These are phyloP conservation scores for Taxillus chinensis DNA, from an alignment of 164 flowering plant genomes.

Conservation along the genomic window DNA sequence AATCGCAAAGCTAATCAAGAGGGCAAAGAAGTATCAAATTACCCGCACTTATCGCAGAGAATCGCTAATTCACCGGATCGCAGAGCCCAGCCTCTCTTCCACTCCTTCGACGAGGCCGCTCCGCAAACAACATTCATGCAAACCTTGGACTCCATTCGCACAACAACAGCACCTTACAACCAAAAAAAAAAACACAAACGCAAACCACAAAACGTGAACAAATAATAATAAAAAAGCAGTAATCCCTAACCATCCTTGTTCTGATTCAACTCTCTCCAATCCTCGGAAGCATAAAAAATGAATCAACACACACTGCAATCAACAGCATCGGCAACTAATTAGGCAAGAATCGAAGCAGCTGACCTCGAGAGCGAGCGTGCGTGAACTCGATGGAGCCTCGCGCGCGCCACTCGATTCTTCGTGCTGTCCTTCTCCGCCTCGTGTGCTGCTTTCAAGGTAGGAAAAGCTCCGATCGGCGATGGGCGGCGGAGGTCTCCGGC, in stretches of 20 bases:
- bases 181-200: conserved; percentile 2
- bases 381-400: no score
- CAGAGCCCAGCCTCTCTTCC: conserved; percentile 63
- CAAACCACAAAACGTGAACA: background rate
- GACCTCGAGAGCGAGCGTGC: background rate
- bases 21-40: conserved; percentile 7
- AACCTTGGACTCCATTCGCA: conserved; percentile 32
- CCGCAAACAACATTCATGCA: conserved; percentile 58
- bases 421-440: no score
- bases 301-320: background rate
- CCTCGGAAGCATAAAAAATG: background rate
- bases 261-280: background rate
- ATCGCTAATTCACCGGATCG: conserved; percentile 59
- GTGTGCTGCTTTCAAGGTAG: background rate
- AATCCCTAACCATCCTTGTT: background rate
- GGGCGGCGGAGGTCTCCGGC: conserved; percentile 2
- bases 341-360: background rate
- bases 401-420: no score
- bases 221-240: conserved; percentile 8
- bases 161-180: conserved; percentile 5
- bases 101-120: conserved; percentile 29
- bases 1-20: no score
- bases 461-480: background rate
- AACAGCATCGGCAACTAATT: background rate
- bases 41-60: conserved; percentile 78